Base-by-base conservation (phyloP, 202 grass and related monocot genomes). In the Carex arenaria region DNA sequence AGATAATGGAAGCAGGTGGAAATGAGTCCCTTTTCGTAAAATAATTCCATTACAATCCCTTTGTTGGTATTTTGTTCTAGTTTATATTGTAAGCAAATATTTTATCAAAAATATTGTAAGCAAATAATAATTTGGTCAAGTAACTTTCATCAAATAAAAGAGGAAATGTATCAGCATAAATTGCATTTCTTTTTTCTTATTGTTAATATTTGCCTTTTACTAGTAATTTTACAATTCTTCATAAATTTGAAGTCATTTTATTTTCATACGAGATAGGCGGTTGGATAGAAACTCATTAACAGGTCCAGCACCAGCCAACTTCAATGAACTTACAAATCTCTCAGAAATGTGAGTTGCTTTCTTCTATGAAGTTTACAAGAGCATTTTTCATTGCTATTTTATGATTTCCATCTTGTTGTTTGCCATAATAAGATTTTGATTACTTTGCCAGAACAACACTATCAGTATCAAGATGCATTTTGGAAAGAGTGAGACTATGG, bases 321-420 rank as follows among this genome's bases (percentile, higher is more conserved):
- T 97, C 54, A 92, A 89, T 52, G 90, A 71, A 61, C 91, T 97
- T 28, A 94, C 91, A 1, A 81, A 49, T 1, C 84, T 97, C 71
- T 88, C 84, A 59, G 94, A 97, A 84, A 56, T 97, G 94, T 97
- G 82, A 89, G 94, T 88, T 17, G 72, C 1, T 22, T 45, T 83
- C 81, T 82, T 53, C 13, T 53, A 82, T 79, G 53, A 19, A 23
- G 0, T 64, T 2, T 63, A 1, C 32, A 43, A 34, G 3, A 23
- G 30, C 26, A 34, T 3, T 51, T 76, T 71, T 22, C 19, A 54
- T 59, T 71, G 20, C 61, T 54, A 51, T 65, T 54, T 17, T 23
- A 49, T 45, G 87, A 68, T 81, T 64, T 9, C 72, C 18, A 22
- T 70, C n/a, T 40, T 43, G 30, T 45, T 43, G 17, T 18, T 45